These are phyloP conservation scores for Verticillium tricorpus DNA, from an alignment of 2,329 filamentous ascomycete species.

Conservation along the genomic window DNA sequence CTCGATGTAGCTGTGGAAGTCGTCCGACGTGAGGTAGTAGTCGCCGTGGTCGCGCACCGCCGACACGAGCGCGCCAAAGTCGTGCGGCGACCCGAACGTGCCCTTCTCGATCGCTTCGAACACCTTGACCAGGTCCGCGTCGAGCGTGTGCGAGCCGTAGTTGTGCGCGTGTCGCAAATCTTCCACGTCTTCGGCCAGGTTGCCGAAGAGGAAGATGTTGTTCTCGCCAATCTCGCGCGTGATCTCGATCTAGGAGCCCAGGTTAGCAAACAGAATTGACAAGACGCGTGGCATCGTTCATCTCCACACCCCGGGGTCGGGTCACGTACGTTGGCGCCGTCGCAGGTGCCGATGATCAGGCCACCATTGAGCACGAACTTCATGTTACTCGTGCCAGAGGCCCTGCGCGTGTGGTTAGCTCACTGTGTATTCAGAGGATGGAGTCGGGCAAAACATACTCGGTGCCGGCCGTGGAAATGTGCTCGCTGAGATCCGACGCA, in stretches of 20 bases:
- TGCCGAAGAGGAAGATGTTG: constrained; percentile 98
- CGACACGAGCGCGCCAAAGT: constrained; percentile 79
- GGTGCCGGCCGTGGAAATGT: constrained; percentile 96
- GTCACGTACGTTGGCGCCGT: constrained; percentile 83
- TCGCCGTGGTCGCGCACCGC: constrained; percentile 91
- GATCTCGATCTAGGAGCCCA: constrained; percentile 71
- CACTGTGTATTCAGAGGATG: background rate
- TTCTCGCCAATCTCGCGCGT: constrained; percentile 93
- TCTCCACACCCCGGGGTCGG: background rate
- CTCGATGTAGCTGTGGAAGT: constrained; percentile 92
- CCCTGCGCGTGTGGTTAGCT: constrained; percentile 31
- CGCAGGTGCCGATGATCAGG: constrained; percentile 94
- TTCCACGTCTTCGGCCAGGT: constrained; percentile 92
- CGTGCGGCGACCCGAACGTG: constrained; percentile 72
- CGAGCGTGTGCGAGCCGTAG: constrained; percentile 75
- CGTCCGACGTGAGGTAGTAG: constrained; percentile 96
- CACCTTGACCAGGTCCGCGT: constrained; percentile 72
- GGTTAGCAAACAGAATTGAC: constrained; percentile 8
- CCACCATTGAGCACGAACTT: constrained; percentile 98
- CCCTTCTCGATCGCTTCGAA: constrained; percentile 78
- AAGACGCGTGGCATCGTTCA: constrained; percentile 7
- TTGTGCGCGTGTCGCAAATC: constrained; percentile 88
- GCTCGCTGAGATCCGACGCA: constrained; percentile 93
- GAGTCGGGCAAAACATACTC: constrained; percentile 48
- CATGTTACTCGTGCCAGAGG: constrained; percentile 93